Evolutionary conservation across 371 early-diverging fungal genomes (phyloP), one percentile per base, ranked within the genome.

Genomic region (Apophysomyces ossiformis): DNA sequence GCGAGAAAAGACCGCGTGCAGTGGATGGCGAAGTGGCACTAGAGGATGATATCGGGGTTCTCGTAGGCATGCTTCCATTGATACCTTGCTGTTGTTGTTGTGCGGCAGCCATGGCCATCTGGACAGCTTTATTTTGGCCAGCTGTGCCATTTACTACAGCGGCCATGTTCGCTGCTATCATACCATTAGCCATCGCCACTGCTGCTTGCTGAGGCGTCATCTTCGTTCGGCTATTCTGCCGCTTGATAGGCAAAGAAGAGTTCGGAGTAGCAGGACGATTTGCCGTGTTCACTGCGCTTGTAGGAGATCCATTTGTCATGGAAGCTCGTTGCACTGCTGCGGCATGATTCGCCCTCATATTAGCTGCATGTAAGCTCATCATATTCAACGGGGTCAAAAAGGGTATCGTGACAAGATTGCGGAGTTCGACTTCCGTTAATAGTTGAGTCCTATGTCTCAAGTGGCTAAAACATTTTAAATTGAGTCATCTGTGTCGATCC

Each of bases 401-500:
- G 15, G 79, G 76, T 16, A 74, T 64, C 1, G 76, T 74, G 15
- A 76, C 61, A 58, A 86, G 77, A 62, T 71, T 81, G 18, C 85
- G 74, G 43, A 85, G 83, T 60, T 86, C 83, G 7, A 73, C 76
- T 64, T 84, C 83, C 35, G 82, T 74, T 21, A 85, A 58, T 8
- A 84, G 69, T 16, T 77, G 78, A 47, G 74, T 75, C 18, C 82
- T 82, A 58, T 84, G 82, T 18, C 76, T 78, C 43, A 83, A 71
- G 74, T 44, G 38, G 21, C 32, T 38, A 21, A 57, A 35, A 64
- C 8, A 61, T 11, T n/a, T 43, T 47, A 46, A 47, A 43, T 26
- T 26, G n/a, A 12, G 58, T 43, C 18, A 58, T 38, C 41, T 58
- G 37, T 13, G 32, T 13, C 15, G 41, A 47, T 21, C 15, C n/a